Percentiles rank a stretch among this genome's conserved stretches.
phyloP scores from a whole-genome alignment of 129 eudicot genomes.

The Tagetes patula region DNA sequence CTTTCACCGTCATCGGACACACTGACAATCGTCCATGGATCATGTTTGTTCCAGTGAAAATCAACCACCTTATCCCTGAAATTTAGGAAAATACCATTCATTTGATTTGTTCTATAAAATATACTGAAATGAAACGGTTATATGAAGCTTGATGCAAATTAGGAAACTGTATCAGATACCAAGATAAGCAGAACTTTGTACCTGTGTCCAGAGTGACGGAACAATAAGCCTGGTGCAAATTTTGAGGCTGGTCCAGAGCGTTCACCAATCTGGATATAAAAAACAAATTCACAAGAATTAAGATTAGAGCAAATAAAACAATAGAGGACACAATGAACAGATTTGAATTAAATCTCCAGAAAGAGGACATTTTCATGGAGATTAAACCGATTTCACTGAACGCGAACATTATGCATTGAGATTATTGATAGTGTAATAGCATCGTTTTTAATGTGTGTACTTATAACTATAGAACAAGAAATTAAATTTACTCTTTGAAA shows the following conservation, averaged over 20 bases:
- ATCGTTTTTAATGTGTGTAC: background rate
- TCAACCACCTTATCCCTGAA: conserved; percentile 91
- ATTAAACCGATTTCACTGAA: background rate
- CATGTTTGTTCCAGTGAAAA: conserved; percentile 82
- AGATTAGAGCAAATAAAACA: background rate
- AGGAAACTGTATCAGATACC: background rate
- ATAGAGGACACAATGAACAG: background rate
- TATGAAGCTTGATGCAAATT: background rate
- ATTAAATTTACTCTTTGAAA: background rate
- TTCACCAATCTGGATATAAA: conserved; percentile 52
- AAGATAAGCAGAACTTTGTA: conserved; percentile 20
- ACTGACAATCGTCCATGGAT: conserved; percentile 96
- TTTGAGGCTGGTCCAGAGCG: conserved; percentile 38
- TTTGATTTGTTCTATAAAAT: background rate
- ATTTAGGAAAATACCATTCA: background rate
- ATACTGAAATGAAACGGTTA: background rate
- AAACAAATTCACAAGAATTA: conserved; percentile 5
- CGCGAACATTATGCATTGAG: background rate
- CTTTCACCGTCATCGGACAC: conserved; percentile 95
- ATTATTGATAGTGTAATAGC: background rate
- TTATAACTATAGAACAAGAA: background rate
- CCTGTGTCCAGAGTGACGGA: conserved; percentile 95
- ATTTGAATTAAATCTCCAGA: background rate
- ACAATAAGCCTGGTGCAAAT: conserved; percentile 66
- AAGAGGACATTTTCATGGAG: conserved; percentile 2